These are phyloP conservation scores for Wickerhamomyces sp. DNA, from an alignment of 1,139 yeast genomes.

Conservation along the genomic window DNA sequence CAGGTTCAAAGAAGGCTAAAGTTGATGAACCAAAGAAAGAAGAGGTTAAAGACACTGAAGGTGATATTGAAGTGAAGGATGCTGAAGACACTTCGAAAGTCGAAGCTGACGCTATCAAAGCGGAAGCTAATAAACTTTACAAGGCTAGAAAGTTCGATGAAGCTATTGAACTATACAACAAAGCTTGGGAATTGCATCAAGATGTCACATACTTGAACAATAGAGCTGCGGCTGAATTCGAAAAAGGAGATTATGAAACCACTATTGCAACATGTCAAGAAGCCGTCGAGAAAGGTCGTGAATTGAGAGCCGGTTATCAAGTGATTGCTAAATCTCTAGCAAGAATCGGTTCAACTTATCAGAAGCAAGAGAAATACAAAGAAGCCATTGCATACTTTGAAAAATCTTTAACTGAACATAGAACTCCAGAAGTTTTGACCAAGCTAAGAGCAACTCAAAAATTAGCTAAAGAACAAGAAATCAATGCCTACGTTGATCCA, in stretches of 20 bases:
- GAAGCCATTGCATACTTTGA: slow-evolving; percentile 78
- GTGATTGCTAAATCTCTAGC: slow-evolving; percentile 89
- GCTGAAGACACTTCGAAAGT: slow-evolving; percentile 33
- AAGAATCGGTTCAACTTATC: slow-evolving; percentile 79
- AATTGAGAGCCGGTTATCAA: slow-evolving; percentile 86
- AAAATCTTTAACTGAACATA: slow-evolving; percentile 92
- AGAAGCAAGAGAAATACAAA: slow-evolving; percentile 67
- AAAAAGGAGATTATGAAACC: slow-evolving; percentile 85
- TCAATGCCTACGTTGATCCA: slow-evolving; percentile 76
- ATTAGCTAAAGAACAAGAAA: slow-evolving; percentile 73
- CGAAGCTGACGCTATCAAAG: slow-evolving; percentile 75
- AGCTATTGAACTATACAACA: slow-evolving; percentile 79
- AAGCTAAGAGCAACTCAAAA: slow-evolving; percentile 87
- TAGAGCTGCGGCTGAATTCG: slow-evolving; percentile 96
- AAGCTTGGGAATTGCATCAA: slow-evolving; percentile 77
- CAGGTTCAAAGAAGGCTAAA: slow-evolving; percentile 8
- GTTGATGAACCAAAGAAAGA: slow-evolving; percentile 20
- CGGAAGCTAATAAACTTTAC: slow-evolving; percentile 82
- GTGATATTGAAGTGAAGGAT: slow-evolving; percentile 25
- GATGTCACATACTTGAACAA: slow-evolving; percentile 94
- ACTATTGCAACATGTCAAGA: slow-evolving; percentile 76
- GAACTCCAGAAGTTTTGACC: slow-evolving; percentile 89
- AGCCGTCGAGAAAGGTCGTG: slow-evolving; percentile 90
- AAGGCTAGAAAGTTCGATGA: slow-evolving; percentile 87
- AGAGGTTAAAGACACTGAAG: slow-evolving; percentile 26